phyloP scores from a whole-genome alignment of 495 filamentous ascomycete genomes.

The Daldinia grandis region DNA sequence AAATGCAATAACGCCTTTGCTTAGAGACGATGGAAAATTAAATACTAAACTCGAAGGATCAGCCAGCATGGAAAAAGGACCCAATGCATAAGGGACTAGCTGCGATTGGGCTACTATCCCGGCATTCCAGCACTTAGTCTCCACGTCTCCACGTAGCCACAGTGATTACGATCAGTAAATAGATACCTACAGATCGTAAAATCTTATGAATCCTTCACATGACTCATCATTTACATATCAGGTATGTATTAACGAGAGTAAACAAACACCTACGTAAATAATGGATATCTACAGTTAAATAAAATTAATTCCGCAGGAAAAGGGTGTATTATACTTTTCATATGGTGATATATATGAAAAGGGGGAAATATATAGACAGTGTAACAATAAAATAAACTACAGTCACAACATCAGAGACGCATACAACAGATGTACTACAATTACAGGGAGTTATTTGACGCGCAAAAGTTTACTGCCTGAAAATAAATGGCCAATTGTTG shows the following conservation, averaged over 20 bases:
- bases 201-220: background rate
- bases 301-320: background rate
- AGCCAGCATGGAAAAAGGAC: background rate
- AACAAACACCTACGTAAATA: too few species aligned
- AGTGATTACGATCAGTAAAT: background rate
- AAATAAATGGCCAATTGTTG: background rate
- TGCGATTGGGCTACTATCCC: background rate
- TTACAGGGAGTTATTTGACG: background rate
- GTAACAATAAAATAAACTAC: background rate
- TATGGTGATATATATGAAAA: background rate
- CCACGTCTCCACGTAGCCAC: background rate
- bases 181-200: background rate
- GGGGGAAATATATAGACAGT: background rate
- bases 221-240: background rate
- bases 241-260: too few species aligned
- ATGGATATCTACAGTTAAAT: background rate
- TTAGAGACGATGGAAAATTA: background rate
- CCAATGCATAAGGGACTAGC: background rate
- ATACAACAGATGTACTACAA: background rate
- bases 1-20: background rate
- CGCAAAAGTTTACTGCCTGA: background rate
- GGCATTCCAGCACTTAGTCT: background rate
- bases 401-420: background rate
- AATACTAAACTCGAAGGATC: background rate
- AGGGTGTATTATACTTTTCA: background rate